Evolutionary conservation across 305 asterid genomes (phyloP).

Genomic region (Striga hermonthica): DNA sequence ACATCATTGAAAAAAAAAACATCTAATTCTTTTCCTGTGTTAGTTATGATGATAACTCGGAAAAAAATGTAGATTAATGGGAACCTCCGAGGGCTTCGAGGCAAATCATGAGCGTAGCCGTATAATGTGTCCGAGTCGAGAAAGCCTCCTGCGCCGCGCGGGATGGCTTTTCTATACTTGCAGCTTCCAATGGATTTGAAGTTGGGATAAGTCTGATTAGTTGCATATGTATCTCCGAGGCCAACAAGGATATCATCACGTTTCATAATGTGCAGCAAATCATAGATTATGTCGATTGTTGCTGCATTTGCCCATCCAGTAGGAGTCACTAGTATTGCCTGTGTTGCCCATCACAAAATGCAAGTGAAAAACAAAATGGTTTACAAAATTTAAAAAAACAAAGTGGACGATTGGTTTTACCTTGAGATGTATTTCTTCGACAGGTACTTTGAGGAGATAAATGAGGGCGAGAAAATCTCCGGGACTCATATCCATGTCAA

Average conservation of each 20-base stretch:
- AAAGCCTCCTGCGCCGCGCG: slow-evolving; percentile 83
- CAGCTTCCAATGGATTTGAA: slow-evolving; percentile 63
- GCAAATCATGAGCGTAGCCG: slow-evolving; percentile 69
- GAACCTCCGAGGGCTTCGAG: slow-evolving; percentile 83
- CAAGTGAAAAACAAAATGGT: neutral
- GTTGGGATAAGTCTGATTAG: slow-evolving; percentile 53
- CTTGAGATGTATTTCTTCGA: slow-evolving; percentile 68
- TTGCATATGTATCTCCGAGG: slow-evolving; percentile 64
- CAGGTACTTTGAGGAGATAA: slow-evolving; percentile 75
- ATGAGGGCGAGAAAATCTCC: slow-evolving; percentile 87
- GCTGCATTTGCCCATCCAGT: slow-evolving; percentile 94
- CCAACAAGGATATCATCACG: slow-evolving; percentile 88
- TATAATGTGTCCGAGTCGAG: slow-evolving; percentile 82
- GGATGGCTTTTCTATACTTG: slow-evolving; percentile 65
- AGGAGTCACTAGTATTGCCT: slow-evolving; percentile 79
- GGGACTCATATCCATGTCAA: slow-evolving; percentile 95
- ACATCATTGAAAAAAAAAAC: neutral
- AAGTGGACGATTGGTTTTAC: slow-evolving; percentile 27
- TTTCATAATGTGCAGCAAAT: slow-evolving; percentile 91
- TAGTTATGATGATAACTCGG: too few species aligned
- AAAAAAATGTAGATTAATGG: too few species aligned
- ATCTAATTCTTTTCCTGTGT: too few species aligned
- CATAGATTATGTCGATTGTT: slow-evolving; percentile 72
- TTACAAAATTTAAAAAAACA: neutral
- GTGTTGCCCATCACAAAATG: neutral